Percentiles rank a stretch among this genome's conserved stretches.
phyloP scores from a whole-genome alignment of 768 basidiomycete species.

The Phylloporus arenicola region DNA sequence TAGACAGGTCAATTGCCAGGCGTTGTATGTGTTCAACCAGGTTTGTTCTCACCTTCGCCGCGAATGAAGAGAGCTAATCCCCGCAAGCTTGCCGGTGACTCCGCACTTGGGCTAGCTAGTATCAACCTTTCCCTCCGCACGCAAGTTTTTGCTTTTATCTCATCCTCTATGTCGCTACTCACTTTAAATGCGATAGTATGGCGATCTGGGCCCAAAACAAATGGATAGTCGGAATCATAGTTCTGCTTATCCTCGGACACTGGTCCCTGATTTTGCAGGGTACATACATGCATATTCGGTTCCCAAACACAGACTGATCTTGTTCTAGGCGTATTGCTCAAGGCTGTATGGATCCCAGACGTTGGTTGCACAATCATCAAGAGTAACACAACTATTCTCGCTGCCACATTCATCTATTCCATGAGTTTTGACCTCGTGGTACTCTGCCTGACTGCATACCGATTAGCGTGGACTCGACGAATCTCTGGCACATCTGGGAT shows the following conservation, averaged over 20 bases:
- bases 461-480: slow-evolving; percentile 36
- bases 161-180: slow-evolving; percentile 3
- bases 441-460: slow-evolving; percentile 54
- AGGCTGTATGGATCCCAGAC: slow-evolving; percentile 47
- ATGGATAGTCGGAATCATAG: slow-evolving; percentile 45
- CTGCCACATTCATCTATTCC: slow-evolving; percentile 69
- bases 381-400: slow-evolving; percentile 59
- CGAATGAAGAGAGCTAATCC: not conserved
- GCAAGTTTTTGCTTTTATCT: slow-evolving; percentile 18
- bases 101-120: slow-evolving; percentile 41
- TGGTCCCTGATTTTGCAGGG: slow-evolving; percentile 70
- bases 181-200: slow-evolving; percentile 35
- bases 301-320: not conserved
- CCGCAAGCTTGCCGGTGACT: slow-evolving; percentile 37
- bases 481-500: slow-evolving; percentile 18
- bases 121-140: slow-evolving; percentile 45
- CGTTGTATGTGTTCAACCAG: slow-evolving; percentile 45
- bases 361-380: slow-evolving; percentile 49
- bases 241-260: slow-evolving; percentile 59
- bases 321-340: slow-evolving; percentile 50
- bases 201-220: slow-evolving; percentile 61
- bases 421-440: slow-evolving; percentile 70
- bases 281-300: slow-evolving; percentile 10
- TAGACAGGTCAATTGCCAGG: slow-evolving; percentile 41
- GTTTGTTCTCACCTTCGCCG: slow-evolving; percentile 18